Conservation (phyloP, 2,329 filamentous ascomycete genomes). For the Furcasterigmium sp. region DNA sequence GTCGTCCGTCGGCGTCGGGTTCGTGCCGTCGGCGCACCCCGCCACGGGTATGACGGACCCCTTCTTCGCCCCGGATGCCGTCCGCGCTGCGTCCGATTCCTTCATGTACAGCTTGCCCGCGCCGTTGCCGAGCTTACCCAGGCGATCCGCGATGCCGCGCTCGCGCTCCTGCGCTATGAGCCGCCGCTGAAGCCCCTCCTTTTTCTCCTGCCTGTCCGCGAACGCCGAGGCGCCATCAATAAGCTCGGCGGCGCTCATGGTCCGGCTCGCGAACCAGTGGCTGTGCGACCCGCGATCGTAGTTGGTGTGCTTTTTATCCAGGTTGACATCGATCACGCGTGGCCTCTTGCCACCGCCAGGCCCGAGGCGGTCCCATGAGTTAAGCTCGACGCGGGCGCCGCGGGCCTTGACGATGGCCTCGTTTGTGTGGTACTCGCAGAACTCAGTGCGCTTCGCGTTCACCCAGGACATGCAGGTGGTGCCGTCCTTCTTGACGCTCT, state of each 20-base stretch:
- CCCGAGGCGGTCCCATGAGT: conserved; percentile 49
- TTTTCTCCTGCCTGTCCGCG: conserved; percentile 53
- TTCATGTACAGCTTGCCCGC: conserved; percentile 69
- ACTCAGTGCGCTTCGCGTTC: conserved; percentile 80
- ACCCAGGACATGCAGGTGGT: conserved; percentile 78
- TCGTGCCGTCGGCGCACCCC: conserved; percentile 8
- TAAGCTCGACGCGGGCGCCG: conserved; percentile 71
- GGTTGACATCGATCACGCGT: conserved; percentile 12
- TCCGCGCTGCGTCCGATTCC: conserved; percentile 15
- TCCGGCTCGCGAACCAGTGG: conserved; percentile 47
- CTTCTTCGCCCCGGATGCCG: not conserved
- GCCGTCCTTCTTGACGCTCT: conserved; percentile 78
- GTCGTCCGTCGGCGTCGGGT: conserved; percentile 14
- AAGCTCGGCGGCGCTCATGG: conserved; percentile 52
- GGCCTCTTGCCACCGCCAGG: conserved; percentile 10
- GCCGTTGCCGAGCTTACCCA: conserved; percentile 59
- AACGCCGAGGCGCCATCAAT: conserved; percentile 61
- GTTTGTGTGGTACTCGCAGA: conserved; percentile 90
- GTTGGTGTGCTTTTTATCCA: conserved; percentile 29
- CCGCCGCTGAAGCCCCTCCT: conserved; percentile 60
- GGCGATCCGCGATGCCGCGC: conserved; percentile 62
- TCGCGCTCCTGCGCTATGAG: conserved; percentile 67
- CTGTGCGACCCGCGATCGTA: conserved; percentile 56
- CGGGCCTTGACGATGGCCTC: conserved; percentile 66
- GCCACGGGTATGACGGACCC: conserved; percentile 5